phyloP scores from a whole-genome alignment of 805 yeast genomes.

The Yarrowia bubula region DNA sequence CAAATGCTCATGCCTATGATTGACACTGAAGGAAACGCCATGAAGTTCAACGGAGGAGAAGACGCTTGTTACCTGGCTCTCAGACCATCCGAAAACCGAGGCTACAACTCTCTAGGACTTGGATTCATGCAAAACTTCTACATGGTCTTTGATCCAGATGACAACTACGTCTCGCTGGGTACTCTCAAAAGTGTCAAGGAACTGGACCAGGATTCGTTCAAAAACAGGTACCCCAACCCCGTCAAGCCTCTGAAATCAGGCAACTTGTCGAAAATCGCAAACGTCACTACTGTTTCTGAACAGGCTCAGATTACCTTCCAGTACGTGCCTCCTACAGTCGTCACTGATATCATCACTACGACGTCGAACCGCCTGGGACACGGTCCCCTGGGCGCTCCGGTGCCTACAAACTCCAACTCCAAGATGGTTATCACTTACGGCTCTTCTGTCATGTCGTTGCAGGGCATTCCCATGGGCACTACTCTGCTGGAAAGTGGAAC shows the following conservation, averaged over 20 bases:
- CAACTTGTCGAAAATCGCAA: background rate
- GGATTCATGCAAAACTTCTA: conserved; percentile 31
- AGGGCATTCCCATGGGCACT: conserved; percentile 3
- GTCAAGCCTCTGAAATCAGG: conserved; percentile 19
- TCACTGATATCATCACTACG: conserved; percentile 8
- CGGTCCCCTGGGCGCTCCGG: background rate
- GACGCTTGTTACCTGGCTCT: conserved; percentile 33
- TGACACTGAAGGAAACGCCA: conserved; percentile 28
- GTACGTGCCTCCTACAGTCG: background rate
- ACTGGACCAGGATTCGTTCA: background rate
- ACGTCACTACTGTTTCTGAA: conserved; percentile 14
- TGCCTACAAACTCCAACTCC: background rate
- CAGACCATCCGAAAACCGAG: conserved; percentile 28
- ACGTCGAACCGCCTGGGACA: background rate
- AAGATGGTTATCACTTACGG: background rate
- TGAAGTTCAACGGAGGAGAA: conserved; percentile 29
- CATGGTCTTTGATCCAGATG: conserved; percentile 32
- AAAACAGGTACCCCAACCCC: background rate
- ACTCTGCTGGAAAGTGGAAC: background rate
- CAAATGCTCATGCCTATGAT: conserved; percentile 29
- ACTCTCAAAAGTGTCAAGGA: conserved; percentile 9
- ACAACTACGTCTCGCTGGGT: conserved; percentile 31
- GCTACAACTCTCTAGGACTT: conserved; percentile 32
- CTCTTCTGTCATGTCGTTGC: conserved; percentile 10
- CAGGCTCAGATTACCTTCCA: conserved; percentile 19